Conservation (phyloP, 352 stramenopile genomes). For the Halophytophthora polymorphica region DNA sequence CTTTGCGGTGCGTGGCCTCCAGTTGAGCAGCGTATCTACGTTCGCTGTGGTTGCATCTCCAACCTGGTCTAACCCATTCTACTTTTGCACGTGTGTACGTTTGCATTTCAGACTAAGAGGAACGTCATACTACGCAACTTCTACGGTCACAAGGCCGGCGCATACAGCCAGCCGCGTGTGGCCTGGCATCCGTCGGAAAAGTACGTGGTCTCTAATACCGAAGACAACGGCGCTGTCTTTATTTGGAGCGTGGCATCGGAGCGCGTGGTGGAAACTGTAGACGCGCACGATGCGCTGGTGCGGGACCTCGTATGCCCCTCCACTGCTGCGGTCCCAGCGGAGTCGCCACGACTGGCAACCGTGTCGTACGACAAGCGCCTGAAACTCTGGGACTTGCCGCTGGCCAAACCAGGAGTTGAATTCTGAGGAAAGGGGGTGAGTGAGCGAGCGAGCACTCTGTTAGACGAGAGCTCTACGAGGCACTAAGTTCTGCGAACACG, state of each 20-base stretch:
- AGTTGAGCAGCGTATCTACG: background rate
- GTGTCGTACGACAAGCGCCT: slow-evolving; percentile 82
- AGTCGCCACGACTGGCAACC: slow-evolving; percentile 36
- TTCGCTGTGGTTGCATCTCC: background rate
- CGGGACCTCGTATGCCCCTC: slow-evolving; percentile 37
- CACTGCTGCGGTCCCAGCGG: slow-evolving; percentile 13
- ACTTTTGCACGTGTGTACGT: slow-evolving; percentile 2
- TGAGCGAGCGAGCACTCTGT: slow-evolving; percentile 9
- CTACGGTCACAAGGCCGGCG: slow-evolving; percentile 80
- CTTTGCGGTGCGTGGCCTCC: slow-evolving; percentile 41
- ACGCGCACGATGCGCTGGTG: slow-evolving; percentile 68
- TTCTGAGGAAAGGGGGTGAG: slow-evolving; percentile 8
- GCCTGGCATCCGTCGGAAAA: slow-evolving; percentile 81
- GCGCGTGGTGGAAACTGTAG: slow-evolving; percentile 61
- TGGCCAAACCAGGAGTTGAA: slow-evolving; percentile 13
- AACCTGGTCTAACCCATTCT: background rate
- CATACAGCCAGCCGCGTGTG: slow-evolving; percentile 75
- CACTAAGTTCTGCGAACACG: slow-evolving; percentile 46
- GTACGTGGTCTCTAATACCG: slow-evolving; percentile 82
- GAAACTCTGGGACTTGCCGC: slow-evolving; percentile 53
- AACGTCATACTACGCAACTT: slow-evolving; percentile 72
- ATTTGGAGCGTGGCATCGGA: slow-evolving; percentile 81
- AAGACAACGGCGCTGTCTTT: slow-evolving; percentile 56
- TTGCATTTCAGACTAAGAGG: slow-evolving; percentile 38
- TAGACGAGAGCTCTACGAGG: slow-evolving; percentile 16